Percentiles rank a stretch among this genome's conserved stretches.
phyloP scores from a whole-genome alignment of 768 basidiomycete species.

The Amanita jacksonii region DNA sequence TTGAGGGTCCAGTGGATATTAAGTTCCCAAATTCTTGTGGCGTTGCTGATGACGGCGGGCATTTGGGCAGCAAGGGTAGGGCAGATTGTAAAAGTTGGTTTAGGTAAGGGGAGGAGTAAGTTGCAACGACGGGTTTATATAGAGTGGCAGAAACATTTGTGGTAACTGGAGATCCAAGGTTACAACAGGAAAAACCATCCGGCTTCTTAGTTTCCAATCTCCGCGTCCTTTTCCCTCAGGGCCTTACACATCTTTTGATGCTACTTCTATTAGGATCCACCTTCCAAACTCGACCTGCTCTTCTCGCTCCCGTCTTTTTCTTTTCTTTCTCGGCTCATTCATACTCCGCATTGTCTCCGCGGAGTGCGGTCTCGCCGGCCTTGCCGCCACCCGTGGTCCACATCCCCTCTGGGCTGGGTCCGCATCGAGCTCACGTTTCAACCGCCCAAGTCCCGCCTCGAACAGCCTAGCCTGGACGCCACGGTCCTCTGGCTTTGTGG shows the following conservation, averaged over 20 bases:
- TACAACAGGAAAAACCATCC: not conserved
- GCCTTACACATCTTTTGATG: not conserved
- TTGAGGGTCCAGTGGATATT: constrained; percentile 55
- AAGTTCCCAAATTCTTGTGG: constrained; percentile 63
- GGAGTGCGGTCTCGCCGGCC: not conserved
- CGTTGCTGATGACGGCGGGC: constrained; percentile 48
- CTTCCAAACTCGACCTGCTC: no score
- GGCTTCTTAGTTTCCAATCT: constrained; percentile 2
- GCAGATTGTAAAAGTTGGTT: not conserved
- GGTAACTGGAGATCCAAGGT: not conserved
- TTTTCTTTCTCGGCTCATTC: not conserved
- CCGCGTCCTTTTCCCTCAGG: not conserved
- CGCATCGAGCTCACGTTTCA: no score
- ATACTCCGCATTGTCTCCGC: not conserved
- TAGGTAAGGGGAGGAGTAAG: not conserved
- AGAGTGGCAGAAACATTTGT: not conserved
- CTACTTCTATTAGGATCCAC: no score
- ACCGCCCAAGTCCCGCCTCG: no score
- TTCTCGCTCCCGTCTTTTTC: constrained; percentile 2
- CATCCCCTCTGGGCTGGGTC: not conserved
- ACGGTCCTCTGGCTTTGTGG: no score
- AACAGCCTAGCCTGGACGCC: no score
- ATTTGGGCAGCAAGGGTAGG: constrained; percentile 14
- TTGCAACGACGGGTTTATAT: not conserved
- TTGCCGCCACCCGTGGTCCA: no score